Conservation (phyloP, 768 basidiomycete species). For the Gyrodon lividus region DNA sequence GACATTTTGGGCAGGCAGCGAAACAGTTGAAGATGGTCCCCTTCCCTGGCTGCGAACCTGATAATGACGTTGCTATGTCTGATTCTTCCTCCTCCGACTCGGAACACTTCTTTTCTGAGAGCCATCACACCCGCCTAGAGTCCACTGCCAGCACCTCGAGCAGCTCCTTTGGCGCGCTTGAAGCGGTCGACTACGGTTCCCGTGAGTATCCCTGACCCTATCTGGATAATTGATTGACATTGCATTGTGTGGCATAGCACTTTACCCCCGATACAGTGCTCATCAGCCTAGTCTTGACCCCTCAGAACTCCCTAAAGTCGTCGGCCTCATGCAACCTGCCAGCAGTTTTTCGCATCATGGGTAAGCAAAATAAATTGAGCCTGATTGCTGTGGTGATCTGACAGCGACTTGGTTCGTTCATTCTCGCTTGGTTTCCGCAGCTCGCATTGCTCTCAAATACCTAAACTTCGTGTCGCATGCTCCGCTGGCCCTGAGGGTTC, state of each 20-base stretch:
- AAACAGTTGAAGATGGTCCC: slow-evolving; percentile 77
- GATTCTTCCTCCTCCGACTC: slow-evolving; percentile 52
- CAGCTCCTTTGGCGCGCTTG: slow-evolving; percentile 47
- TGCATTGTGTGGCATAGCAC: slow-evolving; percentile 15
- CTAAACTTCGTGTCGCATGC: slow-evolving; percentile 79
- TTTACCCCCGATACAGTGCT: slow-evolving; percentile 63
- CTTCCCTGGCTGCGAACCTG: slow-evolving; percentile 63
- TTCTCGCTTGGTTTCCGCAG: slow-evolving; percentile 33
- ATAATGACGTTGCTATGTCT: slow-evolving; percentile 72
- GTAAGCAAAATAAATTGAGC: slow-evolving; percentile 42
- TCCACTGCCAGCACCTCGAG: slow-evolving; percentile 63
- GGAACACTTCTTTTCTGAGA: slow-evolving; percentile 54
- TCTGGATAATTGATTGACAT: background rate
- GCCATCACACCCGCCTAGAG: slow-evolving; percentile 58
- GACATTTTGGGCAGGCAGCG: slow-evolving; percentile 38
- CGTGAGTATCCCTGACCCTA: slow-evolving; percentile 38
- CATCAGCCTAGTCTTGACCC: slow-evolving; percentile 57
- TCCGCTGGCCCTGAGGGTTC: slow-evolving; percentile 66
- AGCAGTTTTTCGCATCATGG: slow-evolving; percentile 66
- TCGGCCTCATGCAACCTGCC: slow-evolving; percentile 70
- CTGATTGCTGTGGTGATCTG: slow-evolving; percentile 7
- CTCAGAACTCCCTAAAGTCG: slow-evolving; percentile 44
- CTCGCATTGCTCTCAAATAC: slow-evolving; percentile 72
- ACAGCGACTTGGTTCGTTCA: slow-evolving; percentile 13
- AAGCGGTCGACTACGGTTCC: slow-evolving; percentile 45